Evolutionary conservation across 2,329 filamentous ascomycete species (phyloP), one percentile per base, ranked within the genome.

Genomic region (Hypoxylon sp.): DNA sequence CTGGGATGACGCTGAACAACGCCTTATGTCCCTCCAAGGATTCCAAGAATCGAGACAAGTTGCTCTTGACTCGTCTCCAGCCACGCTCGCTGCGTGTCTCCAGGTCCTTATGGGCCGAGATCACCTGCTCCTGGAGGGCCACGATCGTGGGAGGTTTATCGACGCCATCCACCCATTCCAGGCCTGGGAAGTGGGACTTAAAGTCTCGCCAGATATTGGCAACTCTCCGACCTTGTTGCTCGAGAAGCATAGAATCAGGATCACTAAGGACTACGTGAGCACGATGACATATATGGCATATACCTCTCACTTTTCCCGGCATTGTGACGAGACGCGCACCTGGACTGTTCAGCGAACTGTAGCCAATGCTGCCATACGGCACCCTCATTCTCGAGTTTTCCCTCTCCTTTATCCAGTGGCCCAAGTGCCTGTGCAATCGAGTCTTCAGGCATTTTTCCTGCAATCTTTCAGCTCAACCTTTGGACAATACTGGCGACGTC

Each of bases 1-100:
- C 38, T 2, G 56, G 51, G n/a, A 60, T 51, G 11, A 55, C 51
- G 18, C 51, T 55, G 26, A 60, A 60, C 1, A 60, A 42, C 2
- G 46, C 33, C 15, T 52, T 50, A 35, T 60, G 35, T 11, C 41
- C 52, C 7, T 60, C 51, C 21, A 60, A 29, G 7, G 46, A 47
- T 17, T 51, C 51, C 3, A 55, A 20, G 11, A 60, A 60, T 0
- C 38, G 26, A 11, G 47, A 24, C 13, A 51, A 15, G 8, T 55
- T 38, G 13, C 26, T 27, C 41, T 55, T 60, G 17, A 41, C 33
- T 21, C 40, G 49, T 4, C 56, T 51, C 24, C 49, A 55, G 1
- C 56, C 56, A 11, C 47, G 33, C 4, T 55, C 51, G 7, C 27
- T 55, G 11, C 29, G 47, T 8, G 31, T 27, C 5, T 43, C 35